Base-by-base conservation (phyloP, 345 rosid species). In the Eutrema yunnanense region DNA sequence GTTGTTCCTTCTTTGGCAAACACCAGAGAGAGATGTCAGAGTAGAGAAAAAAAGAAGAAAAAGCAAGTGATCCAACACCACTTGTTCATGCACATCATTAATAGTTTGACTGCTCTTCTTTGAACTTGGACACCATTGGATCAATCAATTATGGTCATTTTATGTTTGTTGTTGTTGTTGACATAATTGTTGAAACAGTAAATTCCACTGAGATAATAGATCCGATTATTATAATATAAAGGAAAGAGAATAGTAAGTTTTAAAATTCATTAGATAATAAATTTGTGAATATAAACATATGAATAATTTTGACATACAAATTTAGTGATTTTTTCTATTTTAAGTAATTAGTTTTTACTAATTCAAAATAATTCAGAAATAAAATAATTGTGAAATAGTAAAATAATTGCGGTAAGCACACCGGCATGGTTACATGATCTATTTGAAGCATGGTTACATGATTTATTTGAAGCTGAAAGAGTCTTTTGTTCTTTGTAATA, bases 1-100 rank as follows among this genome's bases (percentile, higher is more conserved):
- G 51, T 29, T 75, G 74, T 75, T 75, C 71, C 74, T 69, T 75
- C 60, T 75, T 75, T 75, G 13, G 70, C 53, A 62, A 69, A 69
- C 79, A 75, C 34, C 14, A 8, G 59, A 52, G 43, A 42, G 57
- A 69, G 53, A 61, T 68, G 79, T 68, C 74, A 75, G 79, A 53
- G 74, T 46, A 62, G 79, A 60, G 22, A 19, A 19, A 46, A 43
- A 47, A 36, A 33, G 13, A 36, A 27, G 13, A 14, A 50, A 71
- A 66, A 16, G 62, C 7, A 65, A 67, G 73, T 51, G 68, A 74
- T 54, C 73, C 68, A 48, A 62, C 70, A 69, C 74, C 69, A 69
- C 73, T 75, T 27, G 36, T 46, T 62, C 54, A 58, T 26, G 9
- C 32, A 32, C 47, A 51, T 62, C 73, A 75, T 68, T 43, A 68